These are phyloP conservation scores for Polyporus arcularius DNA, from an alignment of 768 basidiomycete genomes.

Conservation along the genomic window DNA sequence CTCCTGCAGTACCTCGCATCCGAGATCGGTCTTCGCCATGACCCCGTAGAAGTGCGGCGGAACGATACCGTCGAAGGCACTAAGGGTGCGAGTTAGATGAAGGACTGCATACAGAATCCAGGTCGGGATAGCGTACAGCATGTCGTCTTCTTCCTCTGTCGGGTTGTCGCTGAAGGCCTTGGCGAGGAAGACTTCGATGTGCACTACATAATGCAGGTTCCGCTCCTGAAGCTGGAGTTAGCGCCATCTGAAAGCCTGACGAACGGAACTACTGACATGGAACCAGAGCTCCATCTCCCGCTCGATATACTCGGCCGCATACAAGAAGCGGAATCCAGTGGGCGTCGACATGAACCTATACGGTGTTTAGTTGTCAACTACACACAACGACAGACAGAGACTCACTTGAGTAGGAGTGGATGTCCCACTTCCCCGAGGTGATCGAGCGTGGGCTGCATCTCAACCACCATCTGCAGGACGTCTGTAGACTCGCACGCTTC, in stretches of 20 bases:
- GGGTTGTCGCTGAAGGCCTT: conserved; percentile 64
- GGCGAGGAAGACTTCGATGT: conserved; percentile 90
- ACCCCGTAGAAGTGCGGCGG: conserved; percentile 98
- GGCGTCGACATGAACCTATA: conserved; percentile 91
- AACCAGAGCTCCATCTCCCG: conserved; percentile 97
- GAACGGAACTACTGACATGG: conserved; percentile 55
- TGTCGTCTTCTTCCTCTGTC: conserved; percentile 67
- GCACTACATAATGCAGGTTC: conserved; percentile 90
- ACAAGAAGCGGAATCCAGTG: conserved; percentile 89
- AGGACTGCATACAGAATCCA: neutral
- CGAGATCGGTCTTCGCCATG: conserved; percentile 94
- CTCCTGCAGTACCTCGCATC: conserved; percentile 87
- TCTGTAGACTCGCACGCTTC: conserved; percentile 86
- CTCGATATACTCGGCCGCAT: conserved; percentile 90
- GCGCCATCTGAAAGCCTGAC: neutral
- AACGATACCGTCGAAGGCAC: conserved; percentile 83
- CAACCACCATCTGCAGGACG: conserved; percentile 85
- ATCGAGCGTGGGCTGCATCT: conserved; percentile 93
- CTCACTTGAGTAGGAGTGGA: conserved; percentile 82
- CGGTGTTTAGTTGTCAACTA: neutral
- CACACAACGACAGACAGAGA: conserved; percentile 2
- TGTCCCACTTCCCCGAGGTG: conserved; percentile 94
- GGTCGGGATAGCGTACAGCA: conserved; percentile 40
- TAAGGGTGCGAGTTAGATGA: conserved; percentile 26
- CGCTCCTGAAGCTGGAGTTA: conserved; percentile 66